phyloP scores from a whole-genome alignment of 1,284 basidiomycete genomes.

The Schizophyllum amplum region DNA sequence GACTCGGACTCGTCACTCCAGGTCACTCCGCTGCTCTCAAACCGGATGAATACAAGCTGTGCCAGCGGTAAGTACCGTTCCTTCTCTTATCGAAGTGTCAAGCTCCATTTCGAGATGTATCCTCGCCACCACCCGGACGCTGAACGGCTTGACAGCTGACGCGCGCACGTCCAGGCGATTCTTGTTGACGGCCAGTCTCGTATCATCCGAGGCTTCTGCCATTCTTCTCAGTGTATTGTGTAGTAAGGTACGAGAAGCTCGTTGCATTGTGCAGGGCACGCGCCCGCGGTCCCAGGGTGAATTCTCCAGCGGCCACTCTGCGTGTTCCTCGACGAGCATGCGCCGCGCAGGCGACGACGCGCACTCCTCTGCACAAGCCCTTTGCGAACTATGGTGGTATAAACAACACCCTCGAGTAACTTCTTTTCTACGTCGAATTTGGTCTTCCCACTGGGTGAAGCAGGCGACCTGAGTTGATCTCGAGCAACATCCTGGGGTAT shows the following conservation, averaged over 20 bases:
- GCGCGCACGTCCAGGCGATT: too few species aligned
- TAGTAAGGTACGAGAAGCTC: background rate
- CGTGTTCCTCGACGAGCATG: background rate
- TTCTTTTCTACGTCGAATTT: background rate
- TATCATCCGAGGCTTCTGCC: background rate
- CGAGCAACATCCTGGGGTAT: too few species aligned
- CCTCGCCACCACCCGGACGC: background rate
- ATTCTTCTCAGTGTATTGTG: background rate
- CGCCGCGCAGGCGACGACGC: background rate
- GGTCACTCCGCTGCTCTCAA: too few species aligned
- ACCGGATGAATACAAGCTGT: too few species aligned
- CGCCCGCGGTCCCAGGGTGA: background rate
- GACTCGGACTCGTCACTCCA: background rate
- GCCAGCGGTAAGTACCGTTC: too few species aligned
- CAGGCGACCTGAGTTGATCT: too few species aligned
- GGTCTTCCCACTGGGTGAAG: too few species aligned
- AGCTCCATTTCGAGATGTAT: background rate
- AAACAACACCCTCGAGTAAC: background rate
- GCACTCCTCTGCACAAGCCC: too few species aligned
- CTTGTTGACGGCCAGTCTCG: background rate
- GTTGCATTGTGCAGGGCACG: background rate
- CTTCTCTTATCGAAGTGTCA: background rate
- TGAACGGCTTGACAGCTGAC: too few species aligned
- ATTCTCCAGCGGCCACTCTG: background rate
- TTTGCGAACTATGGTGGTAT: background rate